phyloP scores from a whole-genome alignment of 2,329 filamentous ascomycete species.

The Nigrograna mackinnonii region DNA sequence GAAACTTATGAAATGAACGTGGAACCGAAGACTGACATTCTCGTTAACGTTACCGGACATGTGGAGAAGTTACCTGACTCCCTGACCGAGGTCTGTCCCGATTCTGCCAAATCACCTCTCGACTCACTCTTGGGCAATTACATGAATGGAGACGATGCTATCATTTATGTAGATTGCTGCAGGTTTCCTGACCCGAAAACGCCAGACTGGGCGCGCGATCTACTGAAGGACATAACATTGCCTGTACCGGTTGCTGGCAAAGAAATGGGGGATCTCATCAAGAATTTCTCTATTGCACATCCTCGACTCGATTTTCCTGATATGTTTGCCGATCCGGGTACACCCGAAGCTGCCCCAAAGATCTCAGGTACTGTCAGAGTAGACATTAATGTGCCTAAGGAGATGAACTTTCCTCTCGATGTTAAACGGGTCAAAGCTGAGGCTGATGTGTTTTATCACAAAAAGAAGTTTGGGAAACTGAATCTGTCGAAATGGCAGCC shows the following conservation, averaged over 20 bases:
- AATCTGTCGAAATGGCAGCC: slow-evolving; percentile 81
- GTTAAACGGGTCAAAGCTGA: slow-evolving; percentile 76
- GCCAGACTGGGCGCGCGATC: slow-evolving; percentile 79
- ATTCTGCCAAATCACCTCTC: slow-evolving; percentile 77
- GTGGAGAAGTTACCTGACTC: slow-evolving; percentile 74
- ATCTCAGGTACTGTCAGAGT: slow-evolving; percentile 85
- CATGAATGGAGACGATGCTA: slow-evolving; percentile 77
- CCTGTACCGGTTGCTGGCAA: slow-evolving; percentile 83
- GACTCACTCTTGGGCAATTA: slow-evolving; percentile 82
- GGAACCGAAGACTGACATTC: slow-evolving; percentile 68
- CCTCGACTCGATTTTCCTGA: slow-evolving; percentile 86
- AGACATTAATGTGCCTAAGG: slow-evolving; percentile 75
- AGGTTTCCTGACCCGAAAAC: slow-evolving; percentile 67
- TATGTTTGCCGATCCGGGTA: slow-evolving; percentile 74
- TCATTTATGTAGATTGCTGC: slow-evolving; percentile 81
- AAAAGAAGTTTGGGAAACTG: slow-evolving; percentile 77
- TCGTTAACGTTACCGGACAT: slow-evolving; percentile 70
- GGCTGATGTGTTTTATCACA: slow-evolving; percentile 80
- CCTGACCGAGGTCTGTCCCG: slow-evolving; percentile 74
- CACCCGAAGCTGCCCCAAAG: slow-evolving; percentile 72
- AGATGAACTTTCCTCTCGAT: slow-evolving; percentile 84
- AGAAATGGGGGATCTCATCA: slow-evolving; percentile 80
- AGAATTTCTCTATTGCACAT: slow-evolving; percentile 83
- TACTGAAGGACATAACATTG: slow-evolving; percentile 80
- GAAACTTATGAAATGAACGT: slow-evolving; percentile 69